phyloP scores from a whole-genome alignment of 2,329 filamentous ascomycete species.

The Paecilomyces niveus region DNA sequence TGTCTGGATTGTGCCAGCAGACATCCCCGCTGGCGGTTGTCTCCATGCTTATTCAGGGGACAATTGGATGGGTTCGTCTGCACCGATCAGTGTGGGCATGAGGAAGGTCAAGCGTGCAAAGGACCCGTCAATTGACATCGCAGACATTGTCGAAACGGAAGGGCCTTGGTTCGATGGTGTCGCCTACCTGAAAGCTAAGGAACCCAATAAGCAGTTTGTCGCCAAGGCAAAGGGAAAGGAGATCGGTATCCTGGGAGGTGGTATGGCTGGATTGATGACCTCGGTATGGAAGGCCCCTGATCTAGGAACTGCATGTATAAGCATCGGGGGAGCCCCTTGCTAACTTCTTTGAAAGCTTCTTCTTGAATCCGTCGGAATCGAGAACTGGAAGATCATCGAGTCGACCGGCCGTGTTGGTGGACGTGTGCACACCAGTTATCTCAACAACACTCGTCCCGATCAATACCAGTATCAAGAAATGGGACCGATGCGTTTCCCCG shows the following conservation, averaged over 20 bases:
- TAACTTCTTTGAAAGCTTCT: conserved; percentile 19
- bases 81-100: conserved; percentile 17
- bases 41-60: background rate
- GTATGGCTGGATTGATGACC: conserved; percentile 30
- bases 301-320: background rate
- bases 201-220: conserved; percentile 16
- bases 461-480: conserved; percentile 36
- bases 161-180: conserved; percentile 37
- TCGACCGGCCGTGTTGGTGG: conserved; percentile 36
- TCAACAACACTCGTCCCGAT: conserved; percentile 31
- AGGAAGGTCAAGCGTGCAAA: conserved; percentile 27
- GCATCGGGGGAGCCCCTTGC: background rate
- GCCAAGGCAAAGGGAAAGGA: conserved; percentile 24
- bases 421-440: conserved; percentile 37
- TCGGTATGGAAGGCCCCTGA: background rate
- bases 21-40: background rate
- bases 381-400: conserved; percentile 41
- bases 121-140: conserved; percentile 18
- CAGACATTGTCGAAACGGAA: conserved; percentile 27
- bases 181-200: conserved; percentile 26
- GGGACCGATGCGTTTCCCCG: conserved; percentile 41
- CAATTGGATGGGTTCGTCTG: background rate
- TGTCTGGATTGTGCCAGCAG: background rate
- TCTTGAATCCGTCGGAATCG: conserved; percentile 38
- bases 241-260: conserved; percentile 32